Base-by-base conservation (phyloP, 495 filamentous ascomycete species). In the Hypoxylon lienhwacheense region DNA sequence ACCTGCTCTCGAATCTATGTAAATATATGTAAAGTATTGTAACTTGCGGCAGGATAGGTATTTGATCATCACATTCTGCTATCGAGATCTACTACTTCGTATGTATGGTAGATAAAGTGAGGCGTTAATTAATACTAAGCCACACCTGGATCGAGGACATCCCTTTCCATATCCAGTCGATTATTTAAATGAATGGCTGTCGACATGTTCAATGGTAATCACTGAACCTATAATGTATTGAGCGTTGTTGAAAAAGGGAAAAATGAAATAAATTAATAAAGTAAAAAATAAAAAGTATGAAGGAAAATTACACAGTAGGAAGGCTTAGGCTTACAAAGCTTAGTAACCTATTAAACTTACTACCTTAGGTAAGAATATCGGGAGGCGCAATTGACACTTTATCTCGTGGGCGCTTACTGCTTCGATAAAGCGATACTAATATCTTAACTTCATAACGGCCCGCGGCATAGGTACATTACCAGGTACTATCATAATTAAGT, bases 41-140 rank as follows among this genome's bases (percentile, higher is more conserved):
- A 29, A 43, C 28, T 41, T 47, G 26, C 12, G 46, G 35, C 52
- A 51, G 54, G 54, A 45, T 49, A 44, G 47, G 49, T 49, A 19
- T 20, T 54, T 26, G n/a, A 33, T 47, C 22, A 43, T 61, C 34
- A 33, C 50, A 55, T 55, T 37, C 51, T 44, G 35, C 45, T 61
- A 47, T 54, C 31, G 37, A 47, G 21, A 49, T 43, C 31, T 42
- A 7, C 40, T 33, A 24, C 15, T 22, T 26, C 34, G 22, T 36
- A 15, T 19, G 12, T 47, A 15, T 34, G 35, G 11, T 21, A 21
- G 1, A 25, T 12, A 3, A 12, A 20, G 45, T 1, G 25, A 49
- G 31, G 35, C 22, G 26, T 49, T 15, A 32, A 25, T 47, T 41
- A 37, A 47, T 47, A 32, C n/a, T 33, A 19, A 50, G 25, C 21